Percentiles rank a stretch among this genome's conserved stretches.
Conservation (phyloP, 108 stramenopile species). For the Cyclotella cryptica region DNA sequence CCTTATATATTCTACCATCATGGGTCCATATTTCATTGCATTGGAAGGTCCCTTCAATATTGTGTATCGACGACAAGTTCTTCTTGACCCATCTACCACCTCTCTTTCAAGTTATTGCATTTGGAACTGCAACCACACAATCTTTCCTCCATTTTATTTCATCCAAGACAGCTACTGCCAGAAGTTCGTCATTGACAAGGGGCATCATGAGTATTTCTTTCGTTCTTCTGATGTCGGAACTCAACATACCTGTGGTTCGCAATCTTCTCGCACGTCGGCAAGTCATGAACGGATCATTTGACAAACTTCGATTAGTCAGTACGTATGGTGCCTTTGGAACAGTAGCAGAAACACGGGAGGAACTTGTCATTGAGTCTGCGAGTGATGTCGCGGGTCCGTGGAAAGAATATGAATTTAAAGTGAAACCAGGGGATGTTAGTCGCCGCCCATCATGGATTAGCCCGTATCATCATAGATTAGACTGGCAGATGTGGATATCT, state of each 20-base stretch:
- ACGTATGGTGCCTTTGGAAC: conserved; percentile 75
- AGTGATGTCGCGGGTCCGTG: conserved; percentile 54
- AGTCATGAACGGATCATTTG: conserved; percentile 76
- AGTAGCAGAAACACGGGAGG: conserved; percentile 59
- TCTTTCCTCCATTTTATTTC: conserved; percentile 13
- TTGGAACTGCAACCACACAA: conserved; percentile 27
- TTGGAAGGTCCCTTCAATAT: conserved; percentile 38
- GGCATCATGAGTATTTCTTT: conserved; percentile 40
- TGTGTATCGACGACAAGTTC: conserved; percentile 68
- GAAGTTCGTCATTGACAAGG: conserved; percentile 19
- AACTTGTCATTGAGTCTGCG: conserved; percentile 62
- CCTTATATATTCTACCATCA: too few species aligned
- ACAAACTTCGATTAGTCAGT: conserved; percentile 60
- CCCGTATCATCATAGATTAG: conserved; percentile 71
- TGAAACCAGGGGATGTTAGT: conserved; percentile 64
- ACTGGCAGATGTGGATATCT: conserved; percentile 81
- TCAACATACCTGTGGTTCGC: conserved; percentile 59
- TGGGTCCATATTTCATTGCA: not conserved
- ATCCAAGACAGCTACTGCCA: not conserved
- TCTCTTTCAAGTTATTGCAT: conserved; percentile 20
- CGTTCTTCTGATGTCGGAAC: conserved; percentile 44
- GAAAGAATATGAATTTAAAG: conserved; percentile 73
- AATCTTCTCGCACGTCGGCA: conserved; percentile 60
- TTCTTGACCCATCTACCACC: conserved; percentile 37
- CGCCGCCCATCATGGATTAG: conserved; percentile 55